phyloP scores from a whole-genome alignment of 768 basidiomycete genomes.

The Termitomyces sp. region DNA sequence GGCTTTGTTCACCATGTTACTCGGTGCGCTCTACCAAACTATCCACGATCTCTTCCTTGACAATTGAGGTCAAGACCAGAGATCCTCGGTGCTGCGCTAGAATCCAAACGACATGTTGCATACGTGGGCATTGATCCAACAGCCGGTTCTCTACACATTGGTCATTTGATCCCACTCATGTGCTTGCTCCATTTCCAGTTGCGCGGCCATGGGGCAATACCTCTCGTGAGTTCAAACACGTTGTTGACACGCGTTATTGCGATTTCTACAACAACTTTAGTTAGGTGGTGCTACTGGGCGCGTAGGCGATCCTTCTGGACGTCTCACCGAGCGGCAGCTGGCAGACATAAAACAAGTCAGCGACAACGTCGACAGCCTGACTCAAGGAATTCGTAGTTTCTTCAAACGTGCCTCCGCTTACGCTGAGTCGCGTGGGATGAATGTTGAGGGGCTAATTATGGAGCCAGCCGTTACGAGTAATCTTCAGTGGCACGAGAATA shows the following conservation, averaged over 20 bases:
- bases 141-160: constrained; percentile 85
- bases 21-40: constrained; percentile 24
- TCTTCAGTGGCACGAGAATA: constrained; percentile 71
- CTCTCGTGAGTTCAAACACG: constrained; percentile 60
- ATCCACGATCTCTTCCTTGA: constrained; percentile 6
- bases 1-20: constrained; percentile 50
- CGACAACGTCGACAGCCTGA: constrained; percentile 63
- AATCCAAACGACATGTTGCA: constrained; percentile 45
- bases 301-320: constrained; percentile 96
- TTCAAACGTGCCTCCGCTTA: constrained; percentile 66
- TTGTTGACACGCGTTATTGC: not conserved
- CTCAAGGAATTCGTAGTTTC: constrained; percentile 65
- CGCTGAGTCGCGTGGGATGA: constrained; percentile 36
- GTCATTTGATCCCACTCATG: constrained; percentile 88
- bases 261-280: constrained; percentile 38
- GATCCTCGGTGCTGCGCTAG: constrained; percentile 35
- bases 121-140: constrained; percentile 96
- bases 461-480: constrained; percentile 40
- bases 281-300: constrained; percentile 95
- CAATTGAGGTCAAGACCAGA: constrained; percentile 32
- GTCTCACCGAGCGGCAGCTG: constrained; percentile 74
- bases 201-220: constrained; percentile 78
- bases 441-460: constrained; percentile 14
- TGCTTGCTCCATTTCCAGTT: constrained; percentile 85
- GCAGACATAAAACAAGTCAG: constrained; percentile 59